These are phyloP conservation scores for Arachnomyces sp. DNA, from an alignment of 2,329 filamentous ascomycete genomes.

Conservation along the genomic window DNA sequence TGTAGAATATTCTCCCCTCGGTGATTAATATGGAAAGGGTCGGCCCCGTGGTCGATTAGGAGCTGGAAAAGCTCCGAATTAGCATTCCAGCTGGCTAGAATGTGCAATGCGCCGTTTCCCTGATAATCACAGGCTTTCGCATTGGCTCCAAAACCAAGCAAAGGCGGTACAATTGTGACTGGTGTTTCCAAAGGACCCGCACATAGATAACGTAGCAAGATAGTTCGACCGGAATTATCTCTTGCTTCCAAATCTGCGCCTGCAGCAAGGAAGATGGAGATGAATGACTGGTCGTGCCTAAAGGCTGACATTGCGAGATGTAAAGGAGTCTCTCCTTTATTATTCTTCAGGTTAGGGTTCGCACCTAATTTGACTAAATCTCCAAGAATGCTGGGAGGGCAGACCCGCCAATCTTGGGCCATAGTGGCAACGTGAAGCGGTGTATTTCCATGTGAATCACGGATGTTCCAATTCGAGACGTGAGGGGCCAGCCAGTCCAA, in stretches of 20 bases:
- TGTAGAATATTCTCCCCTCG: too few relatives aligned
- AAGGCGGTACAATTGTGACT: too few relatives aligned
- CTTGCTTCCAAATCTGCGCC: constrained; percentile 13
- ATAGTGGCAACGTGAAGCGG: constrained; percentile 7
- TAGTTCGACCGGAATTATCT: constrained; percentile 11
- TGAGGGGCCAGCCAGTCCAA: constrained; percentile 4
- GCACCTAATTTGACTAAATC: constrained; percentile 1
- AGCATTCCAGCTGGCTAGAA: too few relatives aligned
- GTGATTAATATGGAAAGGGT: too few relatives aligned
- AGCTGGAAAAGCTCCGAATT: too few relatives aligned
- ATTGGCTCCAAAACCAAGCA: constrained; percentile 1
- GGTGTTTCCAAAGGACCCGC: too few relatives aligned
- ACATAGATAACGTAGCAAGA: too few relatives aligned
- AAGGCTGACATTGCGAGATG: background rate
- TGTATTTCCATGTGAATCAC: constrained; percentile 5
- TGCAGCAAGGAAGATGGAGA: constrained; percentile 4
- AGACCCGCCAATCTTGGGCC: too few relatives aligned
- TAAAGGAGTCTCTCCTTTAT: background rate
- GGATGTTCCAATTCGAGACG: constrained; percentile 4
- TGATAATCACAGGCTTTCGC: too few relatives aligned
- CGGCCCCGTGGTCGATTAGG: too few relatives aligned
- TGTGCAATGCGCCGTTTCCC: too few relatives aligned
- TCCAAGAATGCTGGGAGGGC: too few relatives aligned
- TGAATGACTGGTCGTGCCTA: background rate
- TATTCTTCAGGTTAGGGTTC: constrained; percentile 3